A percentile compares a stretch with the other conserved stretches of the same genome.
These are phyloP conservation scores for Termitomyces sp. DNA, from an alignment of 1,284 basidiomycete species.

Conservation along the genomic window DNA sequence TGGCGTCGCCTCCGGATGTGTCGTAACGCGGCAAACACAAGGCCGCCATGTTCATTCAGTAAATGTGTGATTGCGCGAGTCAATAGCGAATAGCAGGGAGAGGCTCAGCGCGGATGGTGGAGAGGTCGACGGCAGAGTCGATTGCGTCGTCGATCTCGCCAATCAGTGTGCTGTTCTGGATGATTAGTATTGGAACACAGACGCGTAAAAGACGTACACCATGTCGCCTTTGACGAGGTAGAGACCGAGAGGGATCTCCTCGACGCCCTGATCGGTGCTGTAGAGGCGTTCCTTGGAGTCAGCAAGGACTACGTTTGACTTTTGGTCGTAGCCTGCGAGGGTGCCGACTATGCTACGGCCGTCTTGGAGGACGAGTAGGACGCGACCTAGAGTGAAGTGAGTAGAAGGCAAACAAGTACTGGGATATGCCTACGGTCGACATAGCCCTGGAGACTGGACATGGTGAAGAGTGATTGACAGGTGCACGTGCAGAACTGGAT, in stretches of 20 bases:
- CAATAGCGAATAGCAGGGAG: conserved; percentile 74
- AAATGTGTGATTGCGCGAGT: too few species aligned
- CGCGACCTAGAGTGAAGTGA: conserved; percentile 49
- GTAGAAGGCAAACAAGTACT: too few species aligned
- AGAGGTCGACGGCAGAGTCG: conserved; percentile 77
- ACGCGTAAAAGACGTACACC: conserved; percentile 58
- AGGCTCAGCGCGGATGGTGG: conserved; percentile 83
- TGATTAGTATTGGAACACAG: background rate
- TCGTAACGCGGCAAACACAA: too few species aligned
- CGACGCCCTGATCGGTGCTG: conserved; percentile 85
- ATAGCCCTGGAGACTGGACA: conserved; percentile 83
- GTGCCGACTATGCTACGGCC: conserved; percentile 88
- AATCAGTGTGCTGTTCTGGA: conserved; percentile 66
- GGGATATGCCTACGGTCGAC: conserved; percentile 78
- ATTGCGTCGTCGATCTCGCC: conserved; percentile 87
- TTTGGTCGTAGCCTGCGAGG: conserved; percentile 87
- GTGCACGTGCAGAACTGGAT: too few species aligned
- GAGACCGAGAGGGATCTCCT: conserved; percentile 92
- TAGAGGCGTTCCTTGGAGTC: conserved; percentile 90
- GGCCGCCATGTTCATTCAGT: too few species aligned
- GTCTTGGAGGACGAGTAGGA: conserved; percentile 87
- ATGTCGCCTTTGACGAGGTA: conserved; percentile 98
- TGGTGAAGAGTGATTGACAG: conserved; percentile 29
- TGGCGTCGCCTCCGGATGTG: too few species aligned
- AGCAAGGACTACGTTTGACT: conserved; percentile 89